These are phyloP conservation scores for Phaffia rhodozyma DNA, from an alignment of 1,284 basidiomycete species.

Conservation along the genomic window DNA sequence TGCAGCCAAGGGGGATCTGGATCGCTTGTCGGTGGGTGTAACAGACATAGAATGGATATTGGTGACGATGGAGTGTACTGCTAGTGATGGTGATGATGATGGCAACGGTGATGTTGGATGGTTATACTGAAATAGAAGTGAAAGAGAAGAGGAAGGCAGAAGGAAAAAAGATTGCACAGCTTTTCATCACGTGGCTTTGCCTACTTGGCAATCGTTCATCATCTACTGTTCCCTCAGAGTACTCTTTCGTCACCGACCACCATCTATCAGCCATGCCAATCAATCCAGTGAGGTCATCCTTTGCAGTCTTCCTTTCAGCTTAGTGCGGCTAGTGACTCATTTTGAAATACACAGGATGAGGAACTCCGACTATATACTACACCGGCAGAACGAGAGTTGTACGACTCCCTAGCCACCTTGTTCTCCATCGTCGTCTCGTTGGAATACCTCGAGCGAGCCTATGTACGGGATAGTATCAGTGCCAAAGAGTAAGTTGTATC, in stretches of 20 bases:
- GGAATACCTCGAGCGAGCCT: slow-evolving; percentile 90
- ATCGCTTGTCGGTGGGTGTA: slow-evolving; percentile 1
- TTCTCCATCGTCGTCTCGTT: slow-evolving; percentile 84
- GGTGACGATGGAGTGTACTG: background rate
- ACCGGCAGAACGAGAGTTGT: slow-evolving; percentile 79
- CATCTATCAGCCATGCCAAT: no score
- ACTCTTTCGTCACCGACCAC: no score
- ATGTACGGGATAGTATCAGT: slow-evolving; percentile 81
- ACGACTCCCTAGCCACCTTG: slow-evolving; percentile 77
- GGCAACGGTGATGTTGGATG: no score
- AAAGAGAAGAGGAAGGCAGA: no score
- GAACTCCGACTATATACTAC: slow-evolving; percentile 80
- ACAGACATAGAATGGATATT: background rate
- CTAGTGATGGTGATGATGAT: no score
- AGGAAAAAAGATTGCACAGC: no score
- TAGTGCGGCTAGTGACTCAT: background rate
- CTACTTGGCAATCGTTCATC: no score
- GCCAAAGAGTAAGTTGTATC: slow-evolving; percentile 64
- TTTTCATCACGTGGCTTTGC: no score
- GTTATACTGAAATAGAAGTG: no score
- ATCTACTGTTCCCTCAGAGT: no score
- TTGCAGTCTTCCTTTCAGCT: no score
- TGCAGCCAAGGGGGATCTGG: background rate
- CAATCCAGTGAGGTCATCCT: no score
- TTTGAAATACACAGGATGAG: slow-evolving; percentile 46